A percentile compares a stretch with the other conserved stretches of the same genome.
Evolutionary conservation across 1,284 basidiomycete genomes (phyloP).

Genomic region (Megacollybia platyphylla): DNA sequence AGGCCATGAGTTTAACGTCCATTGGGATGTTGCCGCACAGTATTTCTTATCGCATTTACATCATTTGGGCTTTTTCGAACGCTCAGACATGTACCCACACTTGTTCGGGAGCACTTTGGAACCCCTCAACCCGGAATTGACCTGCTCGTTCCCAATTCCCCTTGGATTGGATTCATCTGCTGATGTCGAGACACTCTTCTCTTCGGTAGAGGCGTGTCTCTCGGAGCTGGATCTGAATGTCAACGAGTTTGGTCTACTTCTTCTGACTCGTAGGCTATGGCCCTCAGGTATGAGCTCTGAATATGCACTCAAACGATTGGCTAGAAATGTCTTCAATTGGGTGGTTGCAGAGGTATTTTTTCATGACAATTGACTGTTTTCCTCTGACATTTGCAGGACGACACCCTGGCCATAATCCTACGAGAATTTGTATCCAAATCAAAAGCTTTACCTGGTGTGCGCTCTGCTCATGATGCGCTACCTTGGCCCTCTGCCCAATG

Average conservation of each 20-base stretch:
- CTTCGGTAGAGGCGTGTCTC: constrained; percentile 60
- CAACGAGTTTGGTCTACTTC: constrained; percentile 60
- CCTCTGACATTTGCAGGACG: constrained; percentile 29
- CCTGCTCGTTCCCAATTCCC: constrained; percentile 54
- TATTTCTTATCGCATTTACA: constrained; percentile 47
- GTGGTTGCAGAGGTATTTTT: constrained; percentile 48
- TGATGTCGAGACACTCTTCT: constrained; percentile 60
- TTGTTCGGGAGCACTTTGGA: constrained; percentile 21
- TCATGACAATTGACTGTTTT: neutral
- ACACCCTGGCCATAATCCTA: constrained; percentile 45
- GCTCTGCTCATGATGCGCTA: constrained; percentile 23
- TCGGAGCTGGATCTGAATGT: constrained; percentile 57
- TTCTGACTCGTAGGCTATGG: constrained; percentile 56
- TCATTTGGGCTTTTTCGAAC: constrained; percentile 46
- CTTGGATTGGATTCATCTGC: constrained; percentile 57
- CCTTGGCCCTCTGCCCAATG: constrained; percentile 35
- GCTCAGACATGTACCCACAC: constrained; percentile 21
- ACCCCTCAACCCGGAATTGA: constrained; percentile 15
- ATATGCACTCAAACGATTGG: constrained; percentile 44
- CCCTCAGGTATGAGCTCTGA: constrained; percentile 60
- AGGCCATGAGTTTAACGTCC: constrained; percentile 43
- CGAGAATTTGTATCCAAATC: constrained; percentile 48
- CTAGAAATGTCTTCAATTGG: constrained; percentile 44
- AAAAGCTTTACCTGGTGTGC: constrained; percentile 50
- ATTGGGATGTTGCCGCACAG: constrained; percentile 36